Evolutionary conservation across 2,329 filamentous ascomycete genomes (phyloP).

Genomic region (Fusarium pseudoanthophilum): DNA sequence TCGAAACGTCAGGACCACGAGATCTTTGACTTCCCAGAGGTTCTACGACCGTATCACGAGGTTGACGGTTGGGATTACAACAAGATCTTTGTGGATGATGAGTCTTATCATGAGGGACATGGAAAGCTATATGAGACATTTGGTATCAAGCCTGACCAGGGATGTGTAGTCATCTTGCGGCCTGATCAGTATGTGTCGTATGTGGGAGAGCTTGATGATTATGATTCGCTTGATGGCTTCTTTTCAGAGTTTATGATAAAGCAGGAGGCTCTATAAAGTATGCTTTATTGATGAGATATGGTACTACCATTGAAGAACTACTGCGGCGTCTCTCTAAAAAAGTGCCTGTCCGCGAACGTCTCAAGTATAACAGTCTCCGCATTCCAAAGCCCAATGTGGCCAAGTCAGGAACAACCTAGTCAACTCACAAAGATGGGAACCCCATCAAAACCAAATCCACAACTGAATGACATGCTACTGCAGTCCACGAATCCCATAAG

Average conservation of each 20-base stretch:
- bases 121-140: conserved; percentile 65
- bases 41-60: conserved; percentile 60
- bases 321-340: too few species aligned
- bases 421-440: background rate
- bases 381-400: background rate
- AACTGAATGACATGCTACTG: too few species aligned
- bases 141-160: conserved; percentile 62
- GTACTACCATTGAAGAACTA: too few species aligned
- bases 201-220: conserved; percentile 52
- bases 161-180: conserved; percentile 68
- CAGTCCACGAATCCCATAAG: fast-evolving
- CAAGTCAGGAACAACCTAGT: background rate
- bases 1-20: conserved; percentile 61
- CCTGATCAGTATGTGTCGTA: conserved; percentile 74
- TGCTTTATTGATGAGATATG: background rate
- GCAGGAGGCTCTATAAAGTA: background rate
- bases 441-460: too few species aligned
- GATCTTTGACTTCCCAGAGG: conserved; percentile 51
- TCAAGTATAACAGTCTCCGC: too few species aligned
- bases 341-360: fast-evolving
- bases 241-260: background rate
- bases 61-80: conserved; percentile 65
- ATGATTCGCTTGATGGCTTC: background rate
- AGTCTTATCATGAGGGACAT: conserved; percentile 63
- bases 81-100: conserved; percentile 66